These are phyloP conservation scores for Phytopythium oedochilum DNA, from an alignment of 352 stramenopile species.

Conservation along the genomic window DNA sequence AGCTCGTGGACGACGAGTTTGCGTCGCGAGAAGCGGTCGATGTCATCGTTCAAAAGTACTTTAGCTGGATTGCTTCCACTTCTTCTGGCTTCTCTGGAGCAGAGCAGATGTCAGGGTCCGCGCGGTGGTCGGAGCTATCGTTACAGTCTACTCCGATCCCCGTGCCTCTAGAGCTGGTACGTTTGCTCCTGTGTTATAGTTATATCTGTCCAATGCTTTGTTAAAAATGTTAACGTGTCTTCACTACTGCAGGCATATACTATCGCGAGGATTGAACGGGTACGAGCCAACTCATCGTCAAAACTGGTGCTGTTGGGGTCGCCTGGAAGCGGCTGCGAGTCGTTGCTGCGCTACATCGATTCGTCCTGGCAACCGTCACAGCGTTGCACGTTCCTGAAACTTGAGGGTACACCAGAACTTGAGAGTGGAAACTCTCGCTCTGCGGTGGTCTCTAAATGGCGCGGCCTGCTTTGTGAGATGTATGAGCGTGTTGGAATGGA, in stretches of 20 bases:
- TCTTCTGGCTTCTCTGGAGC: background rate
- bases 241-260: too few relatives aligned
- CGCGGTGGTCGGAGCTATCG: constrained; percentile 8
- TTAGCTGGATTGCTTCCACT: constrained; percentile 14
- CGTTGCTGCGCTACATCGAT: constrained; percentile 37
- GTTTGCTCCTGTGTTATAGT: too few relatives aligned
- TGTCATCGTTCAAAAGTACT: constrained; percentile 24
- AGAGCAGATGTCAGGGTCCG: background rate
- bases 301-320: constrained; percentile 31
- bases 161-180: constrained; percentile 33
- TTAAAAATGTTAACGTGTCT: too few relatives aligned
- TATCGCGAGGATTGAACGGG: constrained; percentile 36
- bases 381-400: constrained; percentile 5
- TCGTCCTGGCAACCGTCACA: constrained; percentile 10
- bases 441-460: constrained; percentile 25
- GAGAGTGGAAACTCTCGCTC: background rate
- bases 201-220: too few relatives aligned
- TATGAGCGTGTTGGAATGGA: constrained; percentile 53
- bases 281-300: constrained; percentile 27
- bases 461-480: constrained; percentile 29
- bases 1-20: constrained; percentile 30
- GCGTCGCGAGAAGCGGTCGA: background rate
- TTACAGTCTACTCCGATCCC: constrained; percentile 2
- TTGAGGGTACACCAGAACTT: background rate
- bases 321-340: constrained; percentile 22